Base-by-base conservation (phyloP, 2,329 filamentous ascomycete species). In the Nemania sp. region DNA sequence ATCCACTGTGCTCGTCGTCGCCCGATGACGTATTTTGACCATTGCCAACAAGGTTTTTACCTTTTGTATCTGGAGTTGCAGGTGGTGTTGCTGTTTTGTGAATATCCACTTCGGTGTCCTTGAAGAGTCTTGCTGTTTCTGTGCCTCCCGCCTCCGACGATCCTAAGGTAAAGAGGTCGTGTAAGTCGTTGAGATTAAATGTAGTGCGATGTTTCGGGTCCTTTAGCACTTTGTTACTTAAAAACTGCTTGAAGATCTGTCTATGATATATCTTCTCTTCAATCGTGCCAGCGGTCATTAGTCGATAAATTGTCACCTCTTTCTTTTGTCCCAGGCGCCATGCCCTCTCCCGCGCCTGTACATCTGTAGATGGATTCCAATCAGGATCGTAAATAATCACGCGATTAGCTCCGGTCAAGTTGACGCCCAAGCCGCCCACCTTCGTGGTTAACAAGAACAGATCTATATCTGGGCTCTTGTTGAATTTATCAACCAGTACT, bases 251-350 rank as follows among this genome's bases (percentile, higher is more conserved):
- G 85, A 97, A 99, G 58, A 99, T 96, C 77, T 99, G 96, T 18
- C 97, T 92, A 79, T 99, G 95, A 71, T 98, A 99, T 32, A 99
- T 99, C 82, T 99, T 99, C 80, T 99, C 96, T 77, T 99, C 96
- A 26, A 99, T 99, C 0, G 97, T 99, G 1, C 96, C 96, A 5
- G 95, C 93, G 3, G 93, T 97, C 92, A 99, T 97, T n/a, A 99
- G 86, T 41, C 97, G 92, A 78, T 98, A 99, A 24, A 99, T 97
- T 4, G 93, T 94, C 29, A 99, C 96, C 55, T 97, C 93, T 62
- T 92, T 91, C 79, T 97, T 98, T 81, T 99, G 96, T 0, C 96
- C 96, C 1, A 99, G 83, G 65, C 96, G 90, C 96, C 96, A 99
- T 5, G 97, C 96, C 75, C 96, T 89, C 80, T 99, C 96, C 55